Evolutionary conservation across 148 eudicot genomes (phyloP), one percentile per base, ranked within the genome.

Genomic region (Rhododendron molle): DNA sequence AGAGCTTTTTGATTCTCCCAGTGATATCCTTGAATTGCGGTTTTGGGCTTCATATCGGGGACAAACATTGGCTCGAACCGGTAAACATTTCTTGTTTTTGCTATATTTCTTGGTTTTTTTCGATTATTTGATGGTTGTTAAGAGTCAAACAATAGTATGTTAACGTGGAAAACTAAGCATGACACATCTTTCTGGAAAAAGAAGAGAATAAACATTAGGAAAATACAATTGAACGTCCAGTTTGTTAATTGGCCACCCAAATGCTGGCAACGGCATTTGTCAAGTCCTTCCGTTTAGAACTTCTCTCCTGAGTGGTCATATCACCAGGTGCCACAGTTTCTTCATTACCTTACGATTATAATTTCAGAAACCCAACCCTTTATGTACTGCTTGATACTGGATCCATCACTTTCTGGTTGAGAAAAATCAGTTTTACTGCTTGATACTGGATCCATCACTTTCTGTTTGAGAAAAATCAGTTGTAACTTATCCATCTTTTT

Each of bases 31-130:
- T 83, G 99, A 97, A 90, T 93, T 97, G 12, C 93, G 98, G 32
- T 95, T 95, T 86, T 97, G 99, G 99, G 99, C 99, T 80, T 97
- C 99, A 58, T 95, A 93, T 84, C 95, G 98, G 76, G 99, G 98
- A 49, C 99, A 97, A 87, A 95, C 98, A 62, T 89, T 97, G 84
- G 98, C 99, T 50, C 93, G 99, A 93, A 97, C 99, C 38, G 98
- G 99, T 93, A 89, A 84, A 76, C 23, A 28, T 38, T 71, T 83
- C n/a, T 46, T 8, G 83, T 23, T 38, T 28, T n/a, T 46, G 11
- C 5, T 1, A 46, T 80, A 9, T 67, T 78, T 28, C 46, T 26
- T 80, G 81, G 13, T 12, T 69, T 43, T 26, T 49, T 44, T 3
- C 54, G 38, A 1, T 69, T 49, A 23, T 11, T 85, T 38, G 49